These are phyloP conservation scores for Kazachstania sp. DNA, from an alignment of 1,139 yeast species.

Conservation along the genomic window DNA sequence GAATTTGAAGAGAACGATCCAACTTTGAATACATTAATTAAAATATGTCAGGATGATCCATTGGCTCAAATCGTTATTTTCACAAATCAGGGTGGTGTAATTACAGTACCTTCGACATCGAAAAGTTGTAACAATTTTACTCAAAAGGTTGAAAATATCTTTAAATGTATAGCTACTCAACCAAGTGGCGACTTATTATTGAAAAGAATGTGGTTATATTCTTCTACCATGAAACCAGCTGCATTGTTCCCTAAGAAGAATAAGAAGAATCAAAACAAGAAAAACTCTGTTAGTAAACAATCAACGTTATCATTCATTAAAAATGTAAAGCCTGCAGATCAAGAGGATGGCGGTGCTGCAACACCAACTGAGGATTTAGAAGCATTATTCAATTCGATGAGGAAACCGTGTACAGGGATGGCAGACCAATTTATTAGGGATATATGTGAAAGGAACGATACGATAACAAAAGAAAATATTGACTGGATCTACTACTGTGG, in stretches of 20 bases:
- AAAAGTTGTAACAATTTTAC: constrained; percentile 47
- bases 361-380: not conserved
- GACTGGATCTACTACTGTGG: constrained; percentile 67
- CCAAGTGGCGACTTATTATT: constrained; percentile 18
- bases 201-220: constrained; percentile 47
- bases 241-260: constrained; percentile 27
- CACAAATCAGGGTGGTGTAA: constrained; percentile 69
- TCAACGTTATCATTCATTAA: not conserved
- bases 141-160: constrained; percentile 38
- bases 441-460: constrained; percentile 7
- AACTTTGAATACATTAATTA: constrained; percentile 14
- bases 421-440: constrained; percentile 44
- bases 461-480: constrained; percentile 29
- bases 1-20: constrained; percentile 9
- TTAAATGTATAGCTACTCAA: constrained; percentile 16
- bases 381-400: constrained; percentile 33
- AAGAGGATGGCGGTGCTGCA: too few relatives aligned
- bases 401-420: constrained; percentile 78
- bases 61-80: constrained; percentile 50
- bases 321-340: not conserved
- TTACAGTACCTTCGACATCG: constrained; percentile 34
- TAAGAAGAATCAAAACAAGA: constrained; percentile 1
- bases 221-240: constrained; percentile 49
- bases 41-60: constrained; percentile 28
- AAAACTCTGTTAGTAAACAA: constrained; percentile 2